A percentile compares a stretch with the other conserved stretches of the same genome.
phyloP scores from a whole-genome alignment of 768 basidiomycete species.

The Galerina sulciceps region DNA sequence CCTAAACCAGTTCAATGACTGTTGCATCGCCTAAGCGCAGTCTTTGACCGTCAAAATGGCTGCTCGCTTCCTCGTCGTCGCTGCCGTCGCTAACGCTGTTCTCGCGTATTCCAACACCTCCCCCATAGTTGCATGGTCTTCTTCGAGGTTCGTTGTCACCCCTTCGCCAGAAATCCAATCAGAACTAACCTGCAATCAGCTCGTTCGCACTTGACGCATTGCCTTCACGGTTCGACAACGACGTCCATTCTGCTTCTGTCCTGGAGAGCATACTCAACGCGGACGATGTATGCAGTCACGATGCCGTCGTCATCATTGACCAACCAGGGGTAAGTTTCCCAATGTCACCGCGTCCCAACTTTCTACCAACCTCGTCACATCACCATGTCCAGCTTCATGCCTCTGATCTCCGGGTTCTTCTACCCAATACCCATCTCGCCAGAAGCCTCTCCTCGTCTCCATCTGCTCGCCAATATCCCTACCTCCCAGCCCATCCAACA shows the following conservation, averaged over 20 bases:
- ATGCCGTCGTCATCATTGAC: constrained; percentile 69
- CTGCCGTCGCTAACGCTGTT: constrained; percentile 49
- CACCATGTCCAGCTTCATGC: constrained; percentile 61
- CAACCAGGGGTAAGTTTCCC: constrained; percentile 68
- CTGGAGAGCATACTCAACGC: constrained; percentile 47
- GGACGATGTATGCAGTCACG: constrained; percentile 61
- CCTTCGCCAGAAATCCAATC: background rate
- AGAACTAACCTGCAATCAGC: constrained; percentile 33
- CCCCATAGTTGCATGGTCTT: constrained; percentile 77
- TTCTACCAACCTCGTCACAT: background rate
- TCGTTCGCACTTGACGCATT: constrained; percentile 51
- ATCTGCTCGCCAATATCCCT: constrained; percentile 65
- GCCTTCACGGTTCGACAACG: constrained; percentile 33
- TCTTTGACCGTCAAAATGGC: constrained; percentile 39
- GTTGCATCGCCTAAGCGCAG: background rate
- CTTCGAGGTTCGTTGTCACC: constrained; percentile 49
- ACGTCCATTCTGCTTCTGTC: constrained; percentile 36
- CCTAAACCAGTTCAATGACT: constrained; percentile 10
- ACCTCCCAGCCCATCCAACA: constrained; percentile 43
- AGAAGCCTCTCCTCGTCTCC: constrained; percentile 51
- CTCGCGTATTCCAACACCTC: constrained; percentile 64
- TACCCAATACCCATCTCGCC: constrained; percentile 50
- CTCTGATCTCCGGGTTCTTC: constrained; percentile 71
- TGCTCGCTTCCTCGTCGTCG: constrained; percentile 43
- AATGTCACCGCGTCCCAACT: background rate